Evolutionary conservation across 139 green algal genomes (phyloP), one percentile per base, ranked within the genome.

Genomic region (Auxenochlorella pyrenoidosa): DNA sequence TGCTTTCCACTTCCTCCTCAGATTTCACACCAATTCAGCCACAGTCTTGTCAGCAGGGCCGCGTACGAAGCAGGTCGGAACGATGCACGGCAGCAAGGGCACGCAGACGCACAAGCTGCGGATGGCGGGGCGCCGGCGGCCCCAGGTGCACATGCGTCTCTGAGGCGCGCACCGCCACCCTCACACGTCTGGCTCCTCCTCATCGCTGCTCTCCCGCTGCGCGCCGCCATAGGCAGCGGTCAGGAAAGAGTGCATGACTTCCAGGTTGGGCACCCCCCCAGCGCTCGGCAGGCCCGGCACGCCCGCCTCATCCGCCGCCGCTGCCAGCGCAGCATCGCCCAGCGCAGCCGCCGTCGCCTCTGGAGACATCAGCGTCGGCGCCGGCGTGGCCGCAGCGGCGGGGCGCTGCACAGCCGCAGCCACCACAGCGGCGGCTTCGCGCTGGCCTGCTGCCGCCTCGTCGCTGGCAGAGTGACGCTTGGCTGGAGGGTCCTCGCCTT

Each of bases 111-210:
- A 30, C 5, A 3, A 72, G 26, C 22, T 36, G 24, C 8, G 47
- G 47, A 22, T 26, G 54, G 54, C 16, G 18, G 54, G 54, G 54
- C 2, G 16, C 54, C 47, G 8, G 15, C 54, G 16, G 54, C 16
- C 12, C 54, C 63, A 72, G 6, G 63, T 36, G 8, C 22, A 34
- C n/a, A n/a, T n/a, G n/a, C n/a, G n/a, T n/a, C n/a, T n/a, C n/a
- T n/a, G n/a, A n/a, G 63, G 26, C 24, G 26, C 3, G 63, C 22
- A 34, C 22, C 16, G 30, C 30, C 28, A 1, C 21, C 18, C 72
- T 84, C 58, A 84, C 0, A 84, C 26, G 32, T 85, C 78, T 21
- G 78, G 80, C 41, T 85, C 80, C 60, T 77, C 63, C 41, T 85
- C 80, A 22, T 68, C 68, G 63, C 80, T 76, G 63, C 79, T 75